Evolutionary conservation across 192 early-diverging fungal species (phyloP), one percentile per base, ranked within the genome.

Genomic region (Oehlia diaphana): DNA sequence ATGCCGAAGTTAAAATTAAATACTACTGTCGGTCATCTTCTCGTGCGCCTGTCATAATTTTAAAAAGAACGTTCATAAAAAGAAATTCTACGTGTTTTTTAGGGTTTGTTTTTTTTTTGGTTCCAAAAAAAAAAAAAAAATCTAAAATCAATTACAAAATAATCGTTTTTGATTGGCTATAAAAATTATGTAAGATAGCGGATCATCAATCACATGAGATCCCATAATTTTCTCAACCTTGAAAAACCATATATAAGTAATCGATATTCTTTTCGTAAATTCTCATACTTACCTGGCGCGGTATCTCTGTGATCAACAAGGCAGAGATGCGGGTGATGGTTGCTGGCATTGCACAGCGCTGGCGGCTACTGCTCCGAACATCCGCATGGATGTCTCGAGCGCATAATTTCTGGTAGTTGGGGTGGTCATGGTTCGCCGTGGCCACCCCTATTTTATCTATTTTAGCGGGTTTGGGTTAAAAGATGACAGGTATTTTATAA

Each of bases 381-480:
- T 58, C 50, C 72, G 19, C 16, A 28, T 50, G 72, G 72, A 47
- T 74, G 49, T 74, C 72, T 74, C 72, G 50, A 74, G 26, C 28
- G 72, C 49, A 74, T 61, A 74, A 74, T 74, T 74, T 74, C 49
- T 74, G 42, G 47, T 74, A 33, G 72, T 74, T 74, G 72, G 72
- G 49, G 72, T 74, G 33, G 19, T 50, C 26, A 47, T 74, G 72
- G 72, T 74, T 74, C 72, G 72, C 72, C 72, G 72, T 39, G 37
- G 50, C 19, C 28, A 14, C 50, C 49, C 72, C 72, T 74, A 53
- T 28, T 74, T 31, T 19, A 58, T 58, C 31, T 31, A 31, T 19
- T 35, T 19, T 19, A 74, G 72, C 12, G 72, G 44, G 72, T 58
- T 58, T 4, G 16, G 50, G 50, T 3, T 44, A 31, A 31, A 9